phyloP scores from a whole-genome alignment of 129 eudicot genomes.

The Saussurea involucrata region DNA sequence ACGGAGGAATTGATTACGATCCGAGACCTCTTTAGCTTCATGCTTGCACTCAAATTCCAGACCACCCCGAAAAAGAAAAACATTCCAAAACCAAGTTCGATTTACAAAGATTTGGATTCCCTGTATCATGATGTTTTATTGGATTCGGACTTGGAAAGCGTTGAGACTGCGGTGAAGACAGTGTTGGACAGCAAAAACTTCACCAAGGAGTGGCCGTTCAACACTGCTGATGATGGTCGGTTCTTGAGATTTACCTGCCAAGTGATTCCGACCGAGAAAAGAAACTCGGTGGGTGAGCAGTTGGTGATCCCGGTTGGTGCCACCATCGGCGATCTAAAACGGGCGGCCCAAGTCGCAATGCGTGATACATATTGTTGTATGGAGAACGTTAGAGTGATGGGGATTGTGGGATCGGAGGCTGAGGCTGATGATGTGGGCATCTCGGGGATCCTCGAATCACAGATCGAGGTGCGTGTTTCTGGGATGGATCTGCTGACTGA shows the following conservation, averaged over 20 bases:
- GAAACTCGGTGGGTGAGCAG: conserved; percentile 37
- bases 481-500: conserved; percentile 54
- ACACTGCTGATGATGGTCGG: conserved; percentile 53
- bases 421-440: conserved; percentile 52
- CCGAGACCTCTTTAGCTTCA: conserved; percentile 65
- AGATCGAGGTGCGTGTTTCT: conserved; percentile 44
- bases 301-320: conserved; percentile 63
- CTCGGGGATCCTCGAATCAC: conserved; percentile 60
- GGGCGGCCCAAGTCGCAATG: conserved; percentile 44
- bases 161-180: conserved; percentile 39
- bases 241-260: conserved; percentile 52
- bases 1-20: conserved; percentile 46
- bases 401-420: conserved; percentile 46
- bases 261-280: conserved; percentile 16
- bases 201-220: conserved; percentile 74
- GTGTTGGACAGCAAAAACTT: conserved; percentile 60
- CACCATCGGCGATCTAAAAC: conserved; percentile 56
- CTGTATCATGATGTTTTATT: conserved; percentile 49
- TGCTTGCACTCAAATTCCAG: conserved; percentile 55
- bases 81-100: not conserved
- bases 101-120: conserved; percentile 40
- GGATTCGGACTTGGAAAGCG: conserved; percentile 41
- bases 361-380: conserved; percentile 67
- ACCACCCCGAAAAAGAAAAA: conserved; percentile 14
- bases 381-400: conserved; percentile 49